These are phyloP conservation scores for Alternaria ethzedia DNA, from an alignment of 2,329 filamentous ascomycete genomes.

Conservation along the genomic window DNA sequence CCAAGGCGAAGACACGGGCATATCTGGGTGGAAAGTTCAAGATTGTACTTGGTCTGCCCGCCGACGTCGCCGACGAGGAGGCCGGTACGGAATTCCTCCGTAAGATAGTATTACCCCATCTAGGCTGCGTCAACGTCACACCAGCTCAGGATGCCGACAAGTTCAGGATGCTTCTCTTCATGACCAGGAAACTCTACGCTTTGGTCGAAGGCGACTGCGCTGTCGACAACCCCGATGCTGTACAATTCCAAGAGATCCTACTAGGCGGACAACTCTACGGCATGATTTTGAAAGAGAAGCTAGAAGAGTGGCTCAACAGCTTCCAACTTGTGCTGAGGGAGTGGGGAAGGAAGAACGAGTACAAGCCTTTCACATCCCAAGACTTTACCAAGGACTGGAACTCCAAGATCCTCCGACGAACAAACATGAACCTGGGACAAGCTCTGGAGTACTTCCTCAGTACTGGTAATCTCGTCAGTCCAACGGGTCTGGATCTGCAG, in stretches of 20 bases:
- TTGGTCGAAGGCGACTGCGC: slow-evolving; percentile 91
- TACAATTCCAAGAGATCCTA: slow-evolving; percentile 94
- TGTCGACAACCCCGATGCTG: slow-evolving; percentile 93
- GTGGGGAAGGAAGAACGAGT: slow-evolving; percentile 60
- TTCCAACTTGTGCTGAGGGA: slow-evolving; percentile 61
- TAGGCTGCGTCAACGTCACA: slow-evolving; percentile 84
- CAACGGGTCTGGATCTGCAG: slow-evolving; percentile 90
- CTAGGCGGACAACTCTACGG: slow-evolving; percentile 93
- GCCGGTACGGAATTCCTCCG: slow-evolving; percentile 90
- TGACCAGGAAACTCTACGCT: slow-evolving; percentile 94
- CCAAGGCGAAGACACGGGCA: slow-evolving; percentile 78
- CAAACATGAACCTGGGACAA: slow-evolving; percentile 87
- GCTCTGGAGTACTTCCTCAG: slow-evolving; percentile 94
- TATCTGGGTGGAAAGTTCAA: slow-evolving; percentile 93
- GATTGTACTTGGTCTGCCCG: slow-evolving; percentile 81
- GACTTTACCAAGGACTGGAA: slow-evolving; percentile 81
- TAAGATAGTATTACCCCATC: slow-evolving; percentile 87
- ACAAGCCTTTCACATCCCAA: slow-evolving; percentile 71
- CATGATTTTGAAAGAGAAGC: slow-evolving; percentile 91
- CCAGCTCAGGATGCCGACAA: slow-evolving; percentile 88
- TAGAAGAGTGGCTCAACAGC: slow-evolving; percentile 87
- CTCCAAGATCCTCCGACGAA: slow-evolving; percentile 75
- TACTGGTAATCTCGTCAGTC: slow-evolving; percentile 90
- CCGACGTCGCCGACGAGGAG: slow-evolving; percentile 85
- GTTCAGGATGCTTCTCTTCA: slow-evolving; percentile 91